Conservation (phyloP, 2,329 filamentous ascomycete genomes). For the Penicillium sp. region DNA sequence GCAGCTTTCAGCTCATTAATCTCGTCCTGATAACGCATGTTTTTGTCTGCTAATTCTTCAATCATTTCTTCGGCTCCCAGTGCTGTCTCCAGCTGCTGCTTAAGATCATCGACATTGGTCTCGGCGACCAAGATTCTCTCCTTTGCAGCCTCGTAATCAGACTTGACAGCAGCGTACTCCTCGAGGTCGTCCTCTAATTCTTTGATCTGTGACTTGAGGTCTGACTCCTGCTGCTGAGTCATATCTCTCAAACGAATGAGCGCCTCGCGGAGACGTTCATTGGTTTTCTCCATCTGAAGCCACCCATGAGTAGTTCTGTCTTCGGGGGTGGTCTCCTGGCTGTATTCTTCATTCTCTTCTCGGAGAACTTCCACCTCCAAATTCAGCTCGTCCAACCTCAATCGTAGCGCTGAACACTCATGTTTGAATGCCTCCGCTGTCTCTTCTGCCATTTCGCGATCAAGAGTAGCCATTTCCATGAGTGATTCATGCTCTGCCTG, state of each 20-base stretch:
- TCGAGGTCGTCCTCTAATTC: conserved; percentile 70
- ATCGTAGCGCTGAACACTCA: conserved; percentile 74
- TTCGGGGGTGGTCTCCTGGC: conserved; percentile 80
- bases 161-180: conserved; percentile 64
- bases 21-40: conserved; percentile 76
- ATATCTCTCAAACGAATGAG: conserved; percentile 81
- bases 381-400: conserved; percentile 77
- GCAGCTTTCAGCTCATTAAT: conserved; percentile 77
- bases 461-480: conserved; percentile 81
- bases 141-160: conserved; percentile 67
- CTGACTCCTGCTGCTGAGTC: conserved; percentile 78
- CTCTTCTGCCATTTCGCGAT: conserved; percentile 96
- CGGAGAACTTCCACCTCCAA: conserved; percentile 82
- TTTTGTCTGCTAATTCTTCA: conserved; percentile 84
- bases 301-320: conserved; percentile 83
- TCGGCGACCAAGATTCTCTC: conserved; percentile 72
- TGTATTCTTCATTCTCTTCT: conserved; percentile 82
- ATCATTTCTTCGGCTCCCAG: conserved; percentile 91
- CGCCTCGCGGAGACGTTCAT: conserved; percentile 82
- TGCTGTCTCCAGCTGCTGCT: conserved; percentile 85
- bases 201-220: conserved; percentile 72
- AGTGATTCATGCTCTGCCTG: conserved; percentile 82
- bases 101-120: conserved; percentile 75
- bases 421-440: conserved; percentile 76
- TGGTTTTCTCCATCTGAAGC: conserved; percentile 87